These are phyloP conservation scores for Aspergillus sp. DNA, from an alignment of 2,329 filamentous ascomycete species.

Conservation along the genomic window DNA sequence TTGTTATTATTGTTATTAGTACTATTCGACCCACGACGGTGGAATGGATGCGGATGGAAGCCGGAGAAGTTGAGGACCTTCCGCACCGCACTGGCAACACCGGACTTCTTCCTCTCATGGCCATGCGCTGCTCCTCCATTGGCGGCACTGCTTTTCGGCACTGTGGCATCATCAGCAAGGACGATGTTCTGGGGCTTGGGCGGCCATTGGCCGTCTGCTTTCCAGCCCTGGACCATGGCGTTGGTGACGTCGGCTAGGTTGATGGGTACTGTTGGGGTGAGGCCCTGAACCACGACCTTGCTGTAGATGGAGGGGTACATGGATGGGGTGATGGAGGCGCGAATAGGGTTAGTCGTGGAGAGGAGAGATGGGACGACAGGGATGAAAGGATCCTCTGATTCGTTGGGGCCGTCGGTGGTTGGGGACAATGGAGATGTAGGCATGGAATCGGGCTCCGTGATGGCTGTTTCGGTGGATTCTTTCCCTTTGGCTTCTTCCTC, in stretches of 20 bases:
- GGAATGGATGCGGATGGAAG: constrained; percentile 31
- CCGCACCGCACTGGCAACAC: constrained; percentile 36
- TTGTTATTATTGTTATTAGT: constrained; percentile 1
- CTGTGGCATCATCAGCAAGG: constrained; percentile 22
- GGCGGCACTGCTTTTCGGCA: constrained; percentile 15
- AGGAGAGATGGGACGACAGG: constrained; percentile 71
- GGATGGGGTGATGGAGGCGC: constrained; percentile 67
- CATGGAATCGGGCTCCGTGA: constrained; percentile 31
- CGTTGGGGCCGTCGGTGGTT: constrained; percentile 11
- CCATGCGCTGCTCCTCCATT: background rate
- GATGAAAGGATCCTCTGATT: constrained; percentile 56
- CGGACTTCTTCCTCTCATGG: constrained; percentile 9
- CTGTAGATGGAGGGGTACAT: constrained; percentile 82
- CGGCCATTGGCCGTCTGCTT: constrained; percentile 89
- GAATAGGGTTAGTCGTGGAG: constrained; percentile 68
- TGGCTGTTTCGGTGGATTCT: constrained; percentile 19
- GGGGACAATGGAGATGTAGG: constrained; percentile 7
- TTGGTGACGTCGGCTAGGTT: constrained; percentile 78
- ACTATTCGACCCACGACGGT: constrained; percentile 28
- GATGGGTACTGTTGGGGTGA: constrained; percentile 82
- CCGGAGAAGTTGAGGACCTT: constrained; percentile 36
- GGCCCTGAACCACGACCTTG: constrained; percentile 74
- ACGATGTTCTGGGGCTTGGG: constrained; percentile 50
- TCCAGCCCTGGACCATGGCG: constrained; percentile 85
- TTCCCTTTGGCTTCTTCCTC: constrained; percentile 14